Conservation (phyloP, 305 asterid species). For the Fraxinus nigra region DNA sequence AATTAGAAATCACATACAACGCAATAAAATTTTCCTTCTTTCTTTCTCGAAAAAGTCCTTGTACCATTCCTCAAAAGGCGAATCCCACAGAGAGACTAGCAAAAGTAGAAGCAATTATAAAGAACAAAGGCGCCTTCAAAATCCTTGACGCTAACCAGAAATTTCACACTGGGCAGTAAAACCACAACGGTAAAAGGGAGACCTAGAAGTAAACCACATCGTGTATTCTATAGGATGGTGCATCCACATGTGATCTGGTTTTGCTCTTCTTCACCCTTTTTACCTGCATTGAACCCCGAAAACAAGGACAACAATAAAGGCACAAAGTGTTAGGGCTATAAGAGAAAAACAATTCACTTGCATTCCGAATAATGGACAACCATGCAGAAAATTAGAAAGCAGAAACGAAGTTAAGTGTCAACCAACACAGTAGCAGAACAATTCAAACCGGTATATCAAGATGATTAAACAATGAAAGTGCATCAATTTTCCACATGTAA, state of each 20-base stretch:
- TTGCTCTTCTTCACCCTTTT: constrained; percentile 40
- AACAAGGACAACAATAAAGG: neutral
- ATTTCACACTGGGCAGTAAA: neutral
- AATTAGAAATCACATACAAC: neutral
- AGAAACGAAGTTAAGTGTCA: neutral
- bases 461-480: neutral
- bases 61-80: neutral
- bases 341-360: neutral
- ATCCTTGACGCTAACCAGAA: neutral
- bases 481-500: neutral
- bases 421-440: neutral
- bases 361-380: neutral
- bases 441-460: neutral
- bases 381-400: neutral
- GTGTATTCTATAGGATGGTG: constrained; percentile 34
- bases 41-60: neutral
- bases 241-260: constrained; percentile 41
- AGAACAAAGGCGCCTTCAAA: neutral
- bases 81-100: neutral
- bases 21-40: neutral
- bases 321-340: neutral
- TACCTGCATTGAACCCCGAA: constrained; percentile 30
- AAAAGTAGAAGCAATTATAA: neutral
- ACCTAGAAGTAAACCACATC: neutral
- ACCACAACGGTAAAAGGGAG: neutral